Evolutionary conservation across 106 monocot genomes (phyloP).

Genomic region (Agapanthus africanus): DNA sequence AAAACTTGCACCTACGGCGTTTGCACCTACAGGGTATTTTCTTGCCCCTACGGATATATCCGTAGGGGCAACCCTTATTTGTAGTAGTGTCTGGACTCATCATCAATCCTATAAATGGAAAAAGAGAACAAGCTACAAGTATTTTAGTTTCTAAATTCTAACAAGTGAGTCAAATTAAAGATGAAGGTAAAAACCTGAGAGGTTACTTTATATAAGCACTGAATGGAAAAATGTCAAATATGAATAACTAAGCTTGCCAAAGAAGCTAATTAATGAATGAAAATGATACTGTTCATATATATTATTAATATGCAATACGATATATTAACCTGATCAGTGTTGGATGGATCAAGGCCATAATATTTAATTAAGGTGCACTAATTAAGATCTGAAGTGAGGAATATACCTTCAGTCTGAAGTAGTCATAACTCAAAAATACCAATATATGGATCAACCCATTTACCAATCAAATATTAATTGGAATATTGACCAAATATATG

Average conservation of each 20-base stretch:
- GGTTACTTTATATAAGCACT: too few relatives aligned
- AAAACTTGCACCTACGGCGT: too few relatives aligned
- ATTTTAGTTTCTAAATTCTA: neutral
- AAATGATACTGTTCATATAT: too few relatives aligned
- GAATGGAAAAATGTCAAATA: neutral
- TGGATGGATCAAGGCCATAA: neutral
- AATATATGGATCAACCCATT: neutral
- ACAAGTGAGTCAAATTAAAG: neutral
- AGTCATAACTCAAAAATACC: neutral
- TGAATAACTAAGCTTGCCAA: neutral
- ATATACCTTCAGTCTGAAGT: neutral
- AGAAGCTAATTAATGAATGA: neutral
- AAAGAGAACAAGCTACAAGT: neutral
- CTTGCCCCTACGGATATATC: too few relatives aligned
- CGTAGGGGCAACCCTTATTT: too few relatives aligned
- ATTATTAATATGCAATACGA: too few relatives aligned
- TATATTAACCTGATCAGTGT: neutral
- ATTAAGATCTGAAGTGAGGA: neutral
- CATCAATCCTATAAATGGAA: too few relatives aligned
- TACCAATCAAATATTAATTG: neutral
- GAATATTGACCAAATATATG: neutral
- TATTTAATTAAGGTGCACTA: too few relatives aligned
- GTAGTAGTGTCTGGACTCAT: too few relatives aligned
- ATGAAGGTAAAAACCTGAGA: too few relatives aligned
- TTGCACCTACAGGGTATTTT: too few relatives aligned